A percentile compares a stretch with the other conserved stretches of the same genome.
phyloP scores from a whole-genome alignment of 192 early-diverging fungal genomes.

The Pecoramyces ruminantium region DNA sequence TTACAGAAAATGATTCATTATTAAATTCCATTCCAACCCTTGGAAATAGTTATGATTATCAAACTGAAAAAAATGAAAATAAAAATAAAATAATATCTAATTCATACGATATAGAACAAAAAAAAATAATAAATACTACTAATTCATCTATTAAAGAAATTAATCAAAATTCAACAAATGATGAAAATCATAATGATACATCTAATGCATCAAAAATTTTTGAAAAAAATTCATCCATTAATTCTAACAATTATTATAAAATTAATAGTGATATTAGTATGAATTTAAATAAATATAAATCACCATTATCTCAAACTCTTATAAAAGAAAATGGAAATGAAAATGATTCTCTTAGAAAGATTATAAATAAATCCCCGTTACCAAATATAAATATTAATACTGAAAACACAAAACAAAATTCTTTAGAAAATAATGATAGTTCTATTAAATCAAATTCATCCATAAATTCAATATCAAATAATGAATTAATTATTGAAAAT shows the following conservation, averaged over 20 bases:
- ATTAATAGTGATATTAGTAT: not conserved
- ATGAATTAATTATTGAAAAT: not conserved
- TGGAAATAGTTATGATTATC: not conserved
- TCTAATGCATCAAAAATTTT: no score
- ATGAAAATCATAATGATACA: not conserved
- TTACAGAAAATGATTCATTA: not conserved
- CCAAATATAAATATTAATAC: no score
- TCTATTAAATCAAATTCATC: no score
- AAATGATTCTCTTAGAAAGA: not conserved
- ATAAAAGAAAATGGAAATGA: not conserved
- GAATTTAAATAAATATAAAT: not conserved
- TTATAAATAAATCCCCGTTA: not conserved
- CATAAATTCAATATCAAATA: not conserved
- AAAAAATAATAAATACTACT: not conserved
- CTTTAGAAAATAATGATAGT: no score
- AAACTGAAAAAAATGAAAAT: no score
- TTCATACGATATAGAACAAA: not conserved
- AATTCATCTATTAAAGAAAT: not conserved
- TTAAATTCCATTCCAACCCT: not conserved
- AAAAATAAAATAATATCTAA: not conserved
- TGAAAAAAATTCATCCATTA: no score
- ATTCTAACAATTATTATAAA: no score
- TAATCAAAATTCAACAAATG: not conserved
- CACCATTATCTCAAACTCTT: not conserved
- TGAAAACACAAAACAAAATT: no score